Evolutionary conservation across 2,329 filamentous ascomycete genomes (phyloP), one percentile per base, ranked within the genome.

Genomic region (Beauveria medogensis): DNA sequence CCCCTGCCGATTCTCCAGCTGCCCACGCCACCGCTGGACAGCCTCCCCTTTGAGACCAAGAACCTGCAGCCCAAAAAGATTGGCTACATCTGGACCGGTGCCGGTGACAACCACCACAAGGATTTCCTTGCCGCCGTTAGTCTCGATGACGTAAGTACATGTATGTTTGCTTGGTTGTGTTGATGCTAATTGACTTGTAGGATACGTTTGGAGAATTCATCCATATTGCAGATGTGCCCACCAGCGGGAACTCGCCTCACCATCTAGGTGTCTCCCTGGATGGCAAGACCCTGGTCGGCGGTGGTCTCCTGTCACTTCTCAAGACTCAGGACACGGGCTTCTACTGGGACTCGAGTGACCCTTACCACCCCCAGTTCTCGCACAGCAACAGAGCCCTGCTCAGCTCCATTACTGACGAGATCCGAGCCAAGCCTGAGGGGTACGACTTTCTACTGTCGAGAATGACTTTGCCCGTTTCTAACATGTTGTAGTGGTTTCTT

Each of bases 41-140:
- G 80, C 65, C 77, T 77, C 9, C 79, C 78, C 7, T 85, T 84
- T 63, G 74, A 72, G 12, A 72, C 76, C 3, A 81, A 79, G 67
- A 73, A 81, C 63, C 78, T 86, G 68, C 81, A 80, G 72, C 83
- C 84, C 30, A 86, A 86, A 79, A 86, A 86, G 74, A 82, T 86
- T 68, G 84, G 82, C 0, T 85, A 85, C 71, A 85, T 86, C 73
- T 86, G 82, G 82, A 84, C 82, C 57, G 83, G 78, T 20, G 75
- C 83, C 40, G 83, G 81, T 41, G 82, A 86, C 66, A 85, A 86
- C 66, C 67, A 77, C 52, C 82, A 86, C 70, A 80, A 80, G 68
- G 79, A 85, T 64, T 86, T 85, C 69, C 70, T 86, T 48, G 80
- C 80, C 1, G 83, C 82, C 1, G 79, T 81, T 69, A 82, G 78